A percentile compares a stretch with the other conserved stretches of the same genome.
phyloP scores from a whole-genome alignment of 331 rosid genomes.

The Pyrus hybrid region DNA sequence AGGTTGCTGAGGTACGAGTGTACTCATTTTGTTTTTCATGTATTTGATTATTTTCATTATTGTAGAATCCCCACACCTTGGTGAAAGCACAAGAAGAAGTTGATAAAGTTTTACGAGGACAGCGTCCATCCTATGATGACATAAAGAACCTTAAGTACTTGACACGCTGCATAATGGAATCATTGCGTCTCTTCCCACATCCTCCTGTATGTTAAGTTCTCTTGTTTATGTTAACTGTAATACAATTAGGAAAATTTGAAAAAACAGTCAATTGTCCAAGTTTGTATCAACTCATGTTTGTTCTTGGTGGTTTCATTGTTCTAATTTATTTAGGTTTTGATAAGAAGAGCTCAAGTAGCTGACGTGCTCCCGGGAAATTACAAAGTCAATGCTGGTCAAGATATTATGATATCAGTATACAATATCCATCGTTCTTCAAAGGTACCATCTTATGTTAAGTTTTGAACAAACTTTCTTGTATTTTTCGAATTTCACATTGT shows the following conservation, averaged over 20 bases:
- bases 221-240: neutral
- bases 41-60: neutral
- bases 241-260: neutral
- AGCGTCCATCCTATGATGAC: conserved; percentile 69
- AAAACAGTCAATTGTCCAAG: neutral
- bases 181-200: conserved; percentile 86
- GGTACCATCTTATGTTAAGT: conserved; percentile 35
- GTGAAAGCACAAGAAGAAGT: conserved; percentile 70
- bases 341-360: conserved; percentile 87
- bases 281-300: neutral
- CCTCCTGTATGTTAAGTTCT: conserved; percentile 65
- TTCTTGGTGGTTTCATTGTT: conserved; percentile 7
- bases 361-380: conserved; percentile 83
- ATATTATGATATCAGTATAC: conserved; percentile 93
- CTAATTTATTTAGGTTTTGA: conserved; percentile 57
- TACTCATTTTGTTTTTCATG: neutral
- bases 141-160: conserved; percentile 72
- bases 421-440: conserved; percentile 83
- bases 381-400: conserved; percentile 89
- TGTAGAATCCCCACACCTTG: conserved; percentile 55
- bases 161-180: conserved; percentile 77
- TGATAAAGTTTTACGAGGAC: conserved; percentile 74
- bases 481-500: neutral
- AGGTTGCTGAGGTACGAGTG: neutral
- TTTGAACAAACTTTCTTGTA: neutral